phyloP scores from a whole-genome alignment of 2,329 filamentous ascomycete species.

The Didymella lethalis region DNA sequence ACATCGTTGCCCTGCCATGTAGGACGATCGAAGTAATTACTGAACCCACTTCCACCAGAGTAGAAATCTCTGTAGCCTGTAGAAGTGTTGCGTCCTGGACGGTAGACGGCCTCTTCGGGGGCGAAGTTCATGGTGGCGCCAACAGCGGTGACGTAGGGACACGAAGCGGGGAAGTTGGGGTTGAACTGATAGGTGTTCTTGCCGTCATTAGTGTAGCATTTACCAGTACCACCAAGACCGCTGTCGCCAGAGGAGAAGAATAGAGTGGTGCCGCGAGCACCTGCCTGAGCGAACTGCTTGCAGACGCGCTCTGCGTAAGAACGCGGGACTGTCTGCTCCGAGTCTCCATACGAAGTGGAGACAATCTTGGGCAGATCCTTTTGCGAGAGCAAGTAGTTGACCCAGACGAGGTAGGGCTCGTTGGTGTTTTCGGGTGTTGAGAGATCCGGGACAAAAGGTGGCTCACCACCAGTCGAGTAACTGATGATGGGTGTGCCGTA shows the following conservation, averaged over 20 bases:
- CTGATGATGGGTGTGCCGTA: conserved; percentile 63
- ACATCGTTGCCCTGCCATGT: conserved; percentile 58
- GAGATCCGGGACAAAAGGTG: conserved; percentile 60
- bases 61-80: conserved; percentile 59
- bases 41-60: conserved; percentile 61
- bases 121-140: conserved; percentile 65
- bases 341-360: conserved; percentile 71
- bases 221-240: conserved; percentile 61
- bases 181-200: conserved; percentile 63
- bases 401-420: conserved; percentile 72
- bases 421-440: conserved; percentile 63
- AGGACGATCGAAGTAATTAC: conserved; percentile 58
- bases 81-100: conserved; percentile 34
- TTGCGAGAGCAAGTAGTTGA: conserved; percentile 65
- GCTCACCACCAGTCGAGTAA: conserved; percentile 67
- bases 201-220: conserved; percentile 68
- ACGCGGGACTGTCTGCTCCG: conserved; percentile 68
- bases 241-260: conserved; percentile 69
- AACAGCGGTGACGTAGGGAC: conserved; percentile 72
- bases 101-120: conserved; percentile 62
- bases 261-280: conserved; percentile 72
- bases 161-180: conserved; percentile 70
- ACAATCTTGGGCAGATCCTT: conserved; percentile 68
- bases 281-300: conserved; percentile 69
- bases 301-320: conserved; percentile 70